These are phyloP conservation scores for Coprinellus aureogranulatus DNA, from an alignment of 768 basidiomycete species.

Conservation along the genomic window DNA sequence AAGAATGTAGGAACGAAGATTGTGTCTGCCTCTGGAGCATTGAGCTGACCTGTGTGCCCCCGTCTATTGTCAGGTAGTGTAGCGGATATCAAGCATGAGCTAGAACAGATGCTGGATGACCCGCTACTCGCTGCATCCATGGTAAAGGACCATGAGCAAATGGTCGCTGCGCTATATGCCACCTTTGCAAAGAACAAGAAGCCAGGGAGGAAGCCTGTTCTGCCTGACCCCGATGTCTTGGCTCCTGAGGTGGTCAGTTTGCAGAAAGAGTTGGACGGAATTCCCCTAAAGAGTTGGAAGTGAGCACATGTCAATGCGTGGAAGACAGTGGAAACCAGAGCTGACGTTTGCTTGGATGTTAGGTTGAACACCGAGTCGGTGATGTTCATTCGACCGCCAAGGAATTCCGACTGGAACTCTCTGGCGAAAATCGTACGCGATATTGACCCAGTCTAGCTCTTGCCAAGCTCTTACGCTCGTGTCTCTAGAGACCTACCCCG, in stretches of 20 bases:
- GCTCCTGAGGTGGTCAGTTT: slow-evolving; percentile 46
- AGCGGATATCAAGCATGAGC: slow-evolving; percentile 42
- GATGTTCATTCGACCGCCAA: slow-evolving; percentile 61
- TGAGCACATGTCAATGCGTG: slow-evolving; percentile 28
- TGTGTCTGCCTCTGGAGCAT: not conserved
- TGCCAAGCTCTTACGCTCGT: not conserved
- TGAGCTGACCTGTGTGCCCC: not conserved
- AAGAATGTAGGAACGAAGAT: slow-evolving; percentile 48
- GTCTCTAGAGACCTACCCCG: not conserved
- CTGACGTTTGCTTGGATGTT: not conserved
- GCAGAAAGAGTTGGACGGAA: slow-evolving; percentile 48
- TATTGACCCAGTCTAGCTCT: too few species aligned
- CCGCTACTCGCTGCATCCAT: slow-evolving; percentile 59
- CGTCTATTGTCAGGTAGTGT: slow-evolving; percentile 38
- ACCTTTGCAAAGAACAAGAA: slow-evolving; percentile 29
- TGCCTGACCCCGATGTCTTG: slow-evolving; percentile 38
- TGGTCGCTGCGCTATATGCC: slow-evolving; percentile 32
- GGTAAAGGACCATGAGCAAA: slow-evolving; percentile 48
- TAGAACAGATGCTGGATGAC: slow-evolving; percentile 50
- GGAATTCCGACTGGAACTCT: slow-evolving; percentile 65
- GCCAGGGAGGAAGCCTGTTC: slow-evolving; percentile 28
- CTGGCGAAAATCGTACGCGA: slow-evolving; percentile 41
- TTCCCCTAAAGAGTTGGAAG: slow-evolving; percentile 62
- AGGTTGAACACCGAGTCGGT: slow-evolving; percentile 55
- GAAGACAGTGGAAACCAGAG: not conserved